These are phyloP conservation scores for Phellopilus nigrolimitatus DNA, from an alignment of 1,284 basidiomycete species.

Conservation along the genomic window DNA sequence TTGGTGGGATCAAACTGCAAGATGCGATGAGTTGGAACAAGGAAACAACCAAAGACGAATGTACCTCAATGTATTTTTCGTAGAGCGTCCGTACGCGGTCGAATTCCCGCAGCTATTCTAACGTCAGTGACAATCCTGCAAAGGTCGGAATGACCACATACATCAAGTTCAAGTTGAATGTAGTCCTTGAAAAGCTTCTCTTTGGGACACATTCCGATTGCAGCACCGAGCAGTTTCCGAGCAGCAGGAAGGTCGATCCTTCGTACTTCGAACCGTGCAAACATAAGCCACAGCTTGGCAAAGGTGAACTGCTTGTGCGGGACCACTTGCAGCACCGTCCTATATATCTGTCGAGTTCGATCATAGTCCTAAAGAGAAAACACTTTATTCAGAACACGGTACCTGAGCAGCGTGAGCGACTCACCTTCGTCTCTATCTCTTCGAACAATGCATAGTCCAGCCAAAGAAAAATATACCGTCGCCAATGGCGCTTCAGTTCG, in stretches of 20 bases:
- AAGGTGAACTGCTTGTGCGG: slow-evolving; percentile 98
- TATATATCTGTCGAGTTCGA: slow-evolving; percentile 87
- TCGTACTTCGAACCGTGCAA: slow-evolving; percentile 90
- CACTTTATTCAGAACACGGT: slow-evolving; percentile 8
- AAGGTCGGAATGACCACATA: slow-evolving; percentile 32
- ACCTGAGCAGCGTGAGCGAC: slow-evolving; percentile 19
- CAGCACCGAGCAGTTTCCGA: slow-evolving; percentile 85
- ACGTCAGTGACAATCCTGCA: slow-evolving; percentile 18
- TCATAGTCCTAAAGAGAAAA: slow-evolving; percentile 61
- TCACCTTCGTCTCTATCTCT: slow-evolving; percentile 88
- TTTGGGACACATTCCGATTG: slow-evolving; percentile 95
- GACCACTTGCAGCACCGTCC: slow-evolving; percentile 83
- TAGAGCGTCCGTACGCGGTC: slow-evolving; percentile 91
- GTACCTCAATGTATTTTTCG: slow-evolving; percentile 88
- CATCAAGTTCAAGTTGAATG: slow-evolving; percentile 88
- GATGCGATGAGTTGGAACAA: slow-evolving; percentile 14
- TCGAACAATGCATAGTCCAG: slow-evolving; percentile 96
- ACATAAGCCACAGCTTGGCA: slow-evolving; percentile 90
- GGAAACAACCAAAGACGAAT: slow-evolving; percentile 21
- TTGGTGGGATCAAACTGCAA: slow-evolving; percentile 81
- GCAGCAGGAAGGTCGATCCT: slow-evolving; percentile 80
- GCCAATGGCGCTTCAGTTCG: slow-evolving; percentile 86
- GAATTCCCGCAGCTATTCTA: slow-evolving; percentile 82
- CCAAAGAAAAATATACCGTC: slow-evolving; percentile 97
- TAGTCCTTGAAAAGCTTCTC: slow-evolving; percentile 92